Evolutionary conservation across 495 filamentous ascomycete genomes (phyloP), one percentile per base, ranked within the genome.

Genomic region (Aspergillus saccharolyticus): DNA sequence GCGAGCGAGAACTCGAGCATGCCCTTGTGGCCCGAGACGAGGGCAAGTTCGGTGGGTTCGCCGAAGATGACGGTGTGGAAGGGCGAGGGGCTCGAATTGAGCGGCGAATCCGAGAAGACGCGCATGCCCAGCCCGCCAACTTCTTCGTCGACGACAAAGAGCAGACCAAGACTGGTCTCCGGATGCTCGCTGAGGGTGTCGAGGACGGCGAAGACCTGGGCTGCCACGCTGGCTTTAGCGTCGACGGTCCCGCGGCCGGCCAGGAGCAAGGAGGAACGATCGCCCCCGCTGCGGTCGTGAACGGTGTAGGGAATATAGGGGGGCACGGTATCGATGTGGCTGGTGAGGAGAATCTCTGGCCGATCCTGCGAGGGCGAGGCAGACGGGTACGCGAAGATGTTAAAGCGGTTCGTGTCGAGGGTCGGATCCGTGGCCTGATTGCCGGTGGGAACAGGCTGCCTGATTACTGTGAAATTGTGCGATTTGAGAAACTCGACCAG

Each of bases 131-230:
- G 84, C 16, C 93, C 93, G 21, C 78, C 76, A 18, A 74, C 80
- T 67, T 97, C 93, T 66, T 97, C 93, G 53, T 89, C 90, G 3
- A 96, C 90, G 9, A 97, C 93, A 73, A 87, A 97, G 22, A 97
- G 82, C 8, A 97, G 80, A 44, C 84, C 86, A 3, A 95, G 68
- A 42, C 74, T 74, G 8, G 72, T 59, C 33, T 69, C 59, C 6
- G 78, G 70, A 21, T 73, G 61, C 0, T 70, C 48, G 0, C 67
- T 57, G 16, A 92, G 71, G 19, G 90, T 79, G 50, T 86, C 78
- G 55, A 83, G 72, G 2, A 87, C 70, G 5, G 90, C 89, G 48
- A 76, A 81, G 57, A 91, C 79, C 63, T 91, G 88, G 4, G 89
- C 79, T 4, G 94, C 93, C 10, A 98, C 85, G 72, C 85, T 88